A percentile compares a stretch with the other conserved stretches of the same genome.
Evolutionary conservation across 148 eudicot genomes (phyloP).

Genomic region (Vaccinium myrtillus): DNA sequence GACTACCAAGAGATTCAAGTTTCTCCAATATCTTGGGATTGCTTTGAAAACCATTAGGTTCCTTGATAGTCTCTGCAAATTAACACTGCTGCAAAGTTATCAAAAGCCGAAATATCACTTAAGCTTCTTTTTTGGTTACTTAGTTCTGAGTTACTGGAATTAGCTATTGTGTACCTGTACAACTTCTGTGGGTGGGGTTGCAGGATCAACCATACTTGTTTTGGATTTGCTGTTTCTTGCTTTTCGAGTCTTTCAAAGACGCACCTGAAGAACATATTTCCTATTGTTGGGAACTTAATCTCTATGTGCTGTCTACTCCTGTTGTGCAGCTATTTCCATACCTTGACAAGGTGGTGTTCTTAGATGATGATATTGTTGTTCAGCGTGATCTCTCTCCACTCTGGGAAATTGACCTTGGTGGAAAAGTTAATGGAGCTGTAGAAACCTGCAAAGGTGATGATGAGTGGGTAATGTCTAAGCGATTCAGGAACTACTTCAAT

Average conservation of each 20-base stretch:
- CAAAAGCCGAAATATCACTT: not conserved
- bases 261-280: not conserved
- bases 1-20: not conserved
- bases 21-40: not conserved
- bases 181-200: not conserved
- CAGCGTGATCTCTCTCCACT: slow-evolving; percentile 92
- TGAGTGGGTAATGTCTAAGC: slow-evolving; percentile 97
- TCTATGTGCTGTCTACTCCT: slow-evolving; percentile 17
- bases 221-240: not conserved
- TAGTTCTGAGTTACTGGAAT: not conserved
- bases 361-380: slow-evolving; percentile 93
- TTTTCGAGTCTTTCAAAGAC: not conserved
- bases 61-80: not conserved
- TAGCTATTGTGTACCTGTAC: not conserved
- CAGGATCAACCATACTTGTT: not conserved
- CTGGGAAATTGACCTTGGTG: slow-evolving; percentile 89
- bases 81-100: not conserved
- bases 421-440: slow-evolving; percentile 97
- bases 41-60: not conserved
- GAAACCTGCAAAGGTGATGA: slow-evolving; percentile 98
- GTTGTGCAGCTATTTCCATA: slow-evolving; percentile 79
- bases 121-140: not conserved
- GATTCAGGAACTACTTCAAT: slow-evolving; percentile 85
- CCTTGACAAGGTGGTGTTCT: slow-evolving; percentile 91
- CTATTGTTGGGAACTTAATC: not conserved